Percentiles rank a stretch among this genome's conserved stretches.
Conservation (phyloP, 2,329 filamentous ascomycete genomes). For the Aspergillus niger region DNA sequence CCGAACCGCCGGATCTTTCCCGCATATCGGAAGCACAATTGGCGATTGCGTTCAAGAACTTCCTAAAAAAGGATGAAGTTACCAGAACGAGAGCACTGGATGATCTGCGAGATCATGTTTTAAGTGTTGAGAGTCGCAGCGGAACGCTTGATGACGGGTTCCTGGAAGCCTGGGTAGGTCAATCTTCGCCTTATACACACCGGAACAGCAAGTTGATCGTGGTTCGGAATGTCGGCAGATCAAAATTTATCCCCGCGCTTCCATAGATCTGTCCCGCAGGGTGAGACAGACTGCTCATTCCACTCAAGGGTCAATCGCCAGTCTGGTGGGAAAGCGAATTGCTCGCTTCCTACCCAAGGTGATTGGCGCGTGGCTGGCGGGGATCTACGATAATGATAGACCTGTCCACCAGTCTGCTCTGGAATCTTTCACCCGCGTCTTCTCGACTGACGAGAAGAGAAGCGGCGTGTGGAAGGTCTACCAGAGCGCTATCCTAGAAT, state of each 20-base stretch:
- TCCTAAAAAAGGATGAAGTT: conserved; percentile 87
- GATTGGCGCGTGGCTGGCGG: conserved; percentile 87
- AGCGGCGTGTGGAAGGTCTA: conserved; percentile 77
- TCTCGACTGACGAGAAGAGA: conserved; percentile 78
- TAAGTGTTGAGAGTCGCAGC: conserved; percentile 54
- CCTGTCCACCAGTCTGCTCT: conserved; percentile 73
- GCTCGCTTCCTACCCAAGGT: conserved; percentile 75
- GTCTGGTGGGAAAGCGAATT: conserved; percentile 73
- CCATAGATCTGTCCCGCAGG: conserved; percentile 84
- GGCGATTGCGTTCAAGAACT: conserved; percentile 87
- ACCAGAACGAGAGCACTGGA: conserved; percentile 91
- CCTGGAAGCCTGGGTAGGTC: conserved; percentile 82
- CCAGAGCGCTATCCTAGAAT: conserved; percentile 77
- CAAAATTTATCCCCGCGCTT: conserved; percentile 81
- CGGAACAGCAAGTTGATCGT: conserved; percentile 16
- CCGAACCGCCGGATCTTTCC: conserved; percentile 80
- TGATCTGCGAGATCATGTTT: conserved; percentile 70
- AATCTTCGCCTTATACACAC: conserved; percentile 11
- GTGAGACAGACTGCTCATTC: conserved; percentile 85
- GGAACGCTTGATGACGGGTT: conserved; percentile 75
- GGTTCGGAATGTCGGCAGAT: conserved; percentile 55
- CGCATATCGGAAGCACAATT: conserved; percentile 76
- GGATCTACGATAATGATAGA: conserved; percentile 82
- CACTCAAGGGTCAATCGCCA: conserved; percentile 66
- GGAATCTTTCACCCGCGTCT: conserved; percentile 73